A percentile compares a stretch with the other conserved stretches of the same genome.
Conservation (phyloP, 2,329 filamentous ascomycete species). For the Fusarium neocosmosporiellum region DNA sequence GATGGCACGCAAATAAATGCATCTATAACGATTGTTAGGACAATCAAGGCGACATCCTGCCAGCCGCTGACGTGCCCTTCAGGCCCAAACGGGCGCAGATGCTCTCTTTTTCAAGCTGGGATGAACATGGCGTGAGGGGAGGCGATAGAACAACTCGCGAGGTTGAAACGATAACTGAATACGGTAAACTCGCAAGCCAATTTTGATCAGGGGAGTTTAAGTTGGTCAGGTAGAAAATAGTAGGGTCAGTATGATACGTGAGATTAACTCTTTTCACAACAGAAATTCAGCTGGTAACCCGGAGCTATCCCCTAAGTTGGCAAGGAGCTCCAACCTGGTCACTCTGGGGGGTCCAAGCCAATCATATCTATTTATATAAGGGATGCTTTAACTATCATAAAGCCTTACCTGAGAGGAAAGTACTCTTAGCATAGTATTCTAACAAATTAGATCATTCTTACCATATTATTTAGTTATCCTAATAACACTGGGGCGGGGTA, state of each 20-base stretch:
- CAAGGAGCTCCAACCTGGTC: too few relatives aligned
- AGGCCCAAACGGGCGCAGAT: background rate
- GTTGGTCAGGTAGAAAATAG: background rate
- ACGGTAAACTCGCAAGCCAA: background rate
- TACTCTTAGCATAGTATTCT: too few relatives aligned
- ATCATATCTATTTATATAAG: too few relatives aligned
- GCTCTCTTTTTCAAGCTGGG: background rate
- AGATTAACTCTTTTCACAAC: background rate
- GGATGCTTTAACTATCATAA: too few relatives aligned
- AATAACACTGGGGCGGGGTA: too few relatives aligned
- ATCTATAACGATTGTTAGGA: background rate
- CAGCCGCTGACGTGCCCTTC: background rate
- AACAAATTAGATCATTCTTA: too few relatives aligned
- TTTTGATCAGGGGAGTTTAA: background rate
- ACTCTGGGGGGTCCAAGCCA: too few relatives aligned
- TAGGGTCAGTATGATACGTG: background rate
- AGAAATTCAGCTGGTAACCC: background rate
- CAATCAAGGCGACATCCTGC: background rate
- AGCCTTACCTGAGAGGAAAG: too few relatives aligned
- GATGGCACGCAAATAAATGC: background rate
- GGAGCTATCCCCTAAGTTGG: too few relatives aligned
- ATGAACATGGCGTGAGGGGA: background rate
- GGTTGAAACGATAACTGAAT: background rate
- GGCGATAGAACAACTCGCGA: too few relatives aligned
- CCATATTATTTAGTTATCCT: too few relatives aligned